Percentiles rank a stretch among this genome's conserved stretches.
Evolutionary conservation across 208 protist genomes (phyloP).

Genomic region (Lotmaria passim): DNA sequence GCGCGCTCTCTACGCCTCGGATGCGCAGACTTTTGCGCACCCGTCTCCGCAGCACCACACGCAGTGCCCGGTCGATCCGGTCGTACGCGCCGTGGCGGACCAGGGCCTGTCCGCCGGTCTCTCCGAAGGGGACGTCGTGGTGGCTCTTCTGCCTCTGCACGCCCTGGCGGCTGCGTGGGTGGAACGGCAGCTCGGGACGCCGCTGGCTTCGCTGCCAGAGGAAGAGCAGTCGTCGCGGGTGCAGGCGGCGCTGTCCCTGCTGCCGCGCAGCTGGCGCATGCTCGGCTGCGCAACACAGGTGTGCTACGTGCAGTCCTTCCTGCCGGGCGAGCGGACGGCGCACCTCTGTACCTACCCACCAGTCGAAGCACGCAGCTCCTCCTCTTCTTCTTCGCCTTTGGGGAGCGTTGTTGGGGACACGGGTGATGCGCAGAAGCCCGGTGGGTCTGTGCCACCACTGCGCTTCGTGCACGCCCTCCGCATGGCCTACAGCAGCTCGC

Average conservation of each 20-base stretch:
- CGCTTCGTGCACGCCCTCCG: constrained; percentile 64
- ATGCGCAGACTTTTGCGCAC: neutral
- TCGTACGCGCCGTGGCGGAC: constrained; percentile 9
- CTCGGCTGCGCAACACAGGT: constrained; percentile 71
- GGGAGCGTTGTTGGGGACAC: too few relatives aligned
- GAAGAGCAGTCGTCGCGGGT: constrained; percentile 13
- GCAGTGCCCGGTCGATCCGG: neutral
- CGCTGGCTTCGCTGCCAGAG: neutral
- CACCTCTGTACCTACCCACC: constrained; percentile 37
- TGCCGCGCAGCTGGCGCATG: constrained; percentile 51
- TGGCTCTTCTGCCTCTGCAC: constrained; percentile 68
- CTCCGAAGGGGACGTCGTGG: constrained; percentile 67
- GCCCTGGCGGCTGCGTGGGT: constrained; percentile 37
- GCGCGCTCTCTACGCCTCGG: neutral
- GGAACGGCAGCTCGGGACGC: constrained; percentile 14
- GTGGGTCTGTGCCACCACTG: constrained; percentile 22
- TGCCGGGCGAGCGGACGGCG: constrained; percentile 35
- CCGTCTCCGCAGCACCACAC: neutral
- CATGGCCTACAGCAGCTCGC: constrained; percentile 31
- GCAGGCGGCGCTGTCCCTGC: constrained; percentile 8
- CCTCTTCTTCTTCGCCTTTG: constrained; percentile 2
- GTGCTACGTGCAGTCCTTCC: constrained; percentile 55
- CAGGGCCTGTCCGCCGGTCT: constrained; percentile 34
- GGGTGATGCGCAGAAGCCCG: too few relatives aligned
- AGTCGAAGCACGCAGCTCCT: neutral